phyloP scores from a whole-genome alignment of 2,329 filamentous ascomycete species.

The Colletotrichum paranaense region DNA sequence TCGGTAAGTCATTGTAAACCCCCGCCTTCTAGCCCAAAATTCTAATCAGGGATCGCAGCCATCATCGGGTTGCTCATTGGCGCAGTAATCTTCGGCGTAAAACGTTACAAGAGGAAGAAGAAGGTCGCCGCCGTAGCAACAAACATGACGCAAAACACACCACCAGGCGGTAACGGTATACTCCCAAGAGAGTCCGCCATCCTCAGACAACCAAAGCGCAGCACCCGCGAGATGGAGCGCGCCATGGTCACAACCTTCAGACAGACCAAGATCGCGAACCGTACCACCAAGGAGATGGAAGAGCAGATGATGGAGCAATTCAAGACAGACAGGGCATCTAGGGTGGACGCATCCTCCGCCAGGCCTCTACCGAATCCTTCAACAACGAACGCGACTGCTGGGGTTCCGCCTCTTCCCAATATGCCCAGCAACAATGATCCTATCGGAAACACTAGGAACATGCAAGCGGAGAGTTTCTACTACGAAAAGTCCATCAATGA shows the following conservation, averaged over 20 bases:
- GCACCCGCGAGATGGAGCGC: slow-evolving; percentile 20
- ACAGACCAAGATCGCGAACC: slow-evolving; percentile 25
- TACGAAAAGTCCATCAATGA: slow-evolving; percentile 27
- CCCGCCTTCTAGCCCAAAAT: background rate
- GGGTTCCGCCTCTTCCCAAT: background rate
- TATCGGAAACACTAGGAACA: background rate
- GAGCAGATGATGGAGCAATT: slow-evolving; percentile 29
- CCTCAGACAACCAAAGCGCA: slow-evolving; percentile 11
- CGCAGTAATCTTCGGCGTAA: slow-evolving; percentile 13
- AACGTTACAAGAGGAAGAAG: slow-evolving; percentile 19
- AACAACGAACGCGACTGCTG: too few relatives aligned
- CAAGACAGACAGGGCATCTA: background rate
- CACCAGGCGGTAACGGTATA: background rate
- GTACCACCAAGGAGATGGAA: slow-evolving; percentile 28
- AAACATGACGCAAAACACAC: slow-evolving; percentile 22
- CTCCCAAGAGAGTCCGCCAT: slow-evolving; percentile 14
- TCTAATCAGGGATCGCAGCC: background rate
- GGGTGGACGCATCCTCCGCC: background rate
- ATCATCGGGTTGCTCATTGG: slow-evolving; percentile 19
- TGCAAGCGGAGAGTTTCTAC: slow-evolving; percentile 22
- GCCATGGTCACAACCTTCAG: slow-evolving; percentile 18
- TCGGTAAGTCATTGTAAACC: background rate
- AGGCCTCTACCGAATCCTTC: background rate
- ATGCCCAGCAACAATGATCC: background rate
- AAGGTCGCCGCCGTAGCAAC: slow-evolving; percentile 21